Conservation (phyloP, 148 eudicot species). For the Bassia scoparia region DNA sequence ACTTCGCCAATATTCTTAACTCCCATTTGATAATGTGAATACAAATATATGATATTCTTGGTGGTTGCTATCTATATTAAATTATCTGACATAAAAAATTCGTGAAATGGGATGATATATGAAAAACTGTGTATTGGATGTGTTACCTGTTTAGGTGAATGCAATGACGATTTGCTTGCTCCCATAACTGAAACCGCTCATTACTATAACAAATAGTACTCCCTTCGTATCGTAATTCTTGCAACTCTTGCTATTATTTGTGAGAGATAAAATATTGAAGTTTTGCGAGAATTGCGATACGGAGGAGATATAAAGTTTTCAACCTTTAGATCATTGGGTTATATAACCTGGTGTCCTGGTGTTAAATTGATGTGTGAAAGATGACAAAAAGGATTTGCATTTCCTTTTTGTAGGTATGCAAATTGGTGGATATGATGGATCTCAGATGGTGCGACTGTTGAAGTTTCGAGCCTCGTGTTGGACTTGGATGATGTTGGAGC, state of each 20-base stretch:
- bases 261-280: too few species aligned
- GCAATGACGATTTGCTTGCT: not conserved
- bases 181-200: not conserved
- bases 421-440: conserved; percentile 69
- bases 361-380: not conserved
- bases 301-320: too few species aligned
- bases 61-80: not conserved
- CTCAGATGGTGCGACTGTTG: conserved; percentile 46
- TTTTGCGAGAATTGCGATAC: too few species aligned
- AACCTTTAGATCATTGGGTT: too few species aligned
- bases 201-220: too few species aligned
- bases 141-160: not conserved
- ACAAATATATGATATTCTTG: too few species aligned
- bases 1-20: not conserved
- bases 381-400: not conserved
- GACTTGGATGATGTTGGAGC: conserved; percentile 54
- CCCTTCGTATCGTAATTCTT: too few species aligned
- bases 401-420: conserved; percentile 52
- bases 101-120: too few species aligned
- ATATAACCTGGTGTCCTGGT: too few species aligned
- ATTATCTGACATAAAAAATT: not conserved
- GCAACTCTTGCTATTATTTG: too few species aligned
- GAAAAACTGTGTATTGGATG: not conserved
- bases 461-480: conserved; percentile 60
- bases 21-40: not conserved